These are phyloP conservation scores for Phlegmacium glaucopus DNA, from an alignment of 768 basidiomycete genomes.

Conservation along the genomic window DNA sequence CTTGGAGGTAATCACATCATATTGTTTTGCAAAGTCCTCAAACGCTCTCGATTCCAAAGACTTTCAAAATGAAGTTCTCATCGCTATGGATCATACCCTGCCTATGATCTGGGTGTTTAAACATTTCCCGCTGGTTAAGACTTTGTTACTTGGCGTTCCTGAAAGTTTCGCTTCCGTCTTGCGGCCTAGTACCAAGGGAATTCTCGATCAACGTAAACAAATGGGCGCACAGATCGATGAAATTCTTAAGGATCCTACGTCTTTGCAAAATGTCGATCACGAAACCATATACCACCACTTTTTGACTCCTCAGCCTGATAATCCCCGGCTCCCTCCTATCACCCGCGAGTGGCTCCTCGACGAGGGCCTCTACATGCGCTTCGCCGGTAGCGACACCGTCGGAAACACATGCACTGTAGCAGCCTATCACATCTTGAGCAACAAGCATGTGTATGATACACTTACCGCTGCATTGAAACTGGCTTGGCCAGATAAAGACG, in stretches of 20 bases:
- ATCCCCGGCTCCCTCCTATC: conserved; percentile 27
- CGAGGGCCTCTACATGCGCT: conserved; percentile 32
- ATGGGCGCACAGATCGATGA: conserved; percentile 34
- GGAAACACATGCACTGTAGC: conserved; percentile 37
- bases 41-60: conserved; percentile 25
- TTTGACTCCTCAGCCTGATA: conserved; percentile 28
- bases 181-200: conserved; percentile 32
- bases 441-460: conserved; percentile 23
- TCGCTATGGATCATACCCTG: conserved; percentile 32
- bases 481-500: conserved; percentile 39
- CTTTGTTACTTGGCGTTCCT: conserved; percentile 28
- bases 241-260: conserved; percentile 29
- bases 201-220: conserved; percentile 29
- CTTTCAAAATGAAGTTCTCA: conserved; percentile 31
- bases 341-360: conserved; percentile 33
- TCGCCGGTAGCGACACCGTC: conserved; percentile 44
- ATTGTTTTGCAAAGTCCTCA: conserved; percentile 34
- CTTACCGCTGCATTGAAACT: conserved; percentile 30
- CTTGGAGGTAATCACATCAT: conserved; percentile 37
- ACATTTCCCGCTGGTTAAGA: conserved; percentile 31
- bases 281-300: conserved; percentile 37
- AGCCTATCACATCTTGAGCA: conserved; percentile 30
- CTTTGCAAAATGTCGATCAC: conserved; percentile 27
- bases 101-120: conserved; percentile 37
- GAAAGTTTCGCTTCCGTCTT: conserved; percentile 30